Evolutionary conservation across 495 filamentous ascomycete genomes (phyloP), one percentile per base, ranked within the genome.

Genomic region (Tuber aestivum): DNA sequence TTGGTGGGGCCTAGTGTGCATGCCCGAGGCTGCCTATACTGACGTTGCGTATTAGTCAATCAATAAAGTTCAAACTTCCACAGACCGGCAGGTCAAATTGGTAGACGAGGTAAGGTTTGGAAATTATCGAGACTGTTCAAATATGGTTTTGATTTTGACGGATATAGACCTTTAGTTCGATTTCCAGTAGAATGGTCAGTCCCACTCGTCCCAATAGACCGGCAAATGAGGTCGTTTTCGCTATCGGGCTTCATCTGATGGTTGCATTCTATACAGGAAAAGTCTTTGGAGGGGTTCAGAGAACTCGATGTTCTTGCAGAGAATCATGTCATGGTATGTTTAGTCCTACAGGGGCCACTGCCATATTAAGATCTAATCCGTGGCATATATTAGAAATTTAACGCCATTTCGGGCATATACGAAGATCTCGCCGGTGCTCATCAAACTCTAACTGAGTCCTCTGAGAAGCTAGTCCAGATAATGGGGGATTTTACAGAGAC

Each of bases 401-500:
- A 65, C 14, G 78, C 78, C 72, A 78, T 79, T 69, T 79, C 72
- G 16, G 37, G 40, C 12, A 73, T 61, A 18, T 79, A 79, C 73
- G 75, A 14, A n/a, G 41, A 79, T 20, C 72, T 79, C 10, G 40
- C 77, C 18, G 48, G 72, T 35, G 70, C 32, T 23, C 78, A 79
- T 23, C 41, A 72, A 37, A 27, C 18, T 44, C 77, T 79, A 70
- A 70, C 72, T 16, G n/a, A n/a, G 3, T 75, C 76, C 16, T 61
- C 78, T 4, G 77, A 71, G 72, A 32, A 32, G 20, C 61, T 79
- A 12, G 32, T 42, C 10, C 44, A 41, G 44, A 70, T 70, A 45
- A 65, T 79, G 44, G 45, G 41, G n/a, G 76, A 21, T 40, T 41
- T 79, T 44, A 73, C 42, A 14, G 72, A 75, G 65, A 75, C 72